Evolutionary conservation across 2,329 filamentous ascomycete genomes (phyloP).

Genomic region (Beauveria scarabaeidicola): DNA sequence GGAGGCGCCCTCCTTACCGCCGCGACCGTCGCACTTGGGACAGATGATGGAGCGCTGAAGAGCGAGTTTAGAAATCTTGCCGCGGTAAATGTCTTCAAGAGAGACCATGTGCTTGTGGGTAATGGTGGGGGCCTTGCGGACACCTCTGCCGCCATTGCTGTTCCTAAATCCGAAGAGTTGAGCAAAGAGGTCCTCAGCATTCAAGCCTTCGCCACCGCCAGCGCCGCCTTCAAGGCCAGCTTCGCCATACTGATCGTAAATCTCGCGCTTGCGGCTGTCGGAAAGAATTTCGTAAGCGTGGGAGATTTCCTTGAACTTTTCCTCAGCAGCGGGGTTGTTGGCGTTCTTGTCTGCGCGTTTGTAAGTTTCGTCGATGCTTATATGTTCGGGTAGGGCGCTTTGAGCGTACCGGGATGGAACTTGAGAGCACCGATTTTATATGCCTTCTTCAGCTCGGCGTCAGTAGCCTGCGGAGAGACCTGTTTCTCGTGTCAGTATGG

Average conservation of each 20-base stretch:
- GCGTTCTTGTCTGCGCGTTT: conserved; percentile 76
- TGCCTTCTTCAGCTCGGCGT: conserved; percentile 82
- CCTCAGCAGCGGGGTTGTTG: conserved; percentile 83
- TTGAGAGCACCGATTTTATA: conserved; percentile 80
- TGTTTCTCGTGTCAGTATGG: conserved; percentile 25
- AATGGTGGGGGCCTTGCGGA: conserved; percentile 85
- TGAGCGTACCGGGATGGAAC: conserved; percentile 66
- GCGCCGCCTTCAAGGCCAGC: conserved; percentile 87
- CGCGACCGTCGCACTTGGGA: conserved; percentile 84
- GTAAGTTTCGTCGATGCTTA: conserved; percentile 12
- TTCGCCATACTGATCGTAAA: conserved; percentile 98
- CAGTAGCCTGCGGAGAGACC: conserved; percentile 71
- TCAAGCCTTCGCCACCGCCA: conserved; percentile 73
- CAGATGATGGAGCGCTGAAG: conserved; percentile 97
- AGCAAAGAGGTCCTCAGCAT: conserved; percentile 89
- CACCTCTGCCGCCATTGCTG: conserved; percentile 58
- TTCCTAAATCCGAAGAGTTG: conserved; percentile 64
- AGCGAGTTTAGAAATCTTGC: conserved; percentile 95
- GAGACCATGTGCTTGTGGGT: conserved; percentile 98
- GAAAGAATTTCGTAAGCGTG: conserved; percentile 93
- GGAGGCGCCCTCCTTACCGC: conserved; percentile 96
- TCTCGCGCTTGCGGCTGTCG: conserved; percentile 78
- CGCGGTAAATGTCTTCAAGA: conserved; percentile 94
- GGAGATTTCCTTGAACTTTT: conserved; percentile 97
- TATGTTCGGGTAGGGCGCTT: not conserved